These are phyloP conservation scores for Phytophthora meadii DNA, from an alignment of 352 stramenopile species.

Conservation along the genomic window DNA sequence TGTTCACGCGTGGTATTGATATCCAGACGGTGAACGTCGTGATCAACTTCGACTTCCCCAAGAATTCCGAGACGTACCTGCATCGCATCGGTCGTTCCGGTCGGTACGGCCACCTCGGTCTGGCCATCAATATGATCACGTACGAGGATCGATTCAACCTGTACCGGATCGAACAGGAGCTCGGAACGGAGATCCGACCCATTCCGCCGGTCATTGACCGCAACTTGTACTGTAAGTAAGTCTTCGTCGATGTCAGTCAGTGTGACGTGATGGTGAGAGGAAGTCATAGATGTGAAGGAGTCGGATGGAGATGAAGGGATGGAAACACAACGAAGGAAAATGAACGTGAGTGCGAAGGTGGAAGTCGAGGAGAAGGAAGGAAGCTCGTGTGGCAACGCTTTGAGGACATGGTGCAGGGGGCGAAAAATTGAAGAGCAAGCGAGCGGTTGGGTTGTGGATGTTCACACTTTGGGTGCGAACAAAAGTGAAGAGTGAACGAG, in stretches of 20 bases:
- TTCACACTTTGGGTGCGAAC: slow-evolving; percentile 1
- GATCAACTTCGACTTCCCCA: slow-evolving; percentile 99
- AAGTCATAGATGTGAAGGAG: slow-evolving; percentile 9
- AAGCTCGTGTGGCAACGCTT: not conserved
- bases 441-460: slow-evolving; percentile 19
- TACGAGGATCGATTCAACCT: slow-evolving; percentile 98
- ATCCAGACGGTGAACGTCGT: slow-evolving; percentile 99
- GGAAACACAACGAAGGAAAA: slow-evolving; percentile 16
- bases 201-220: slow-evolving; percentile 99
- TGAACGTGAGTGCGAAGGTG: slow-evolving; percentile 25
- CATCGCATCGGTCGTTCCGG: slow-evolving; percentile 99
- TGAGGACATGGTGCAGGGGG: too few relatives aligned
- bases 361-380: slow-evolving; percentile 20
- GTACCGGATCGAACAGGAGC: slow-evolving; percentile 98
- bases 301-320: not conserved
- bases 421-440: not conserved
- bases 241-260: not conserved
- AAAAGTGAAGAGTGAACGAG: not conserved
- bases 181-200: slow-evolving; percentile 99
- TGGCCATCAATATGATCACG: slow-evolving; percentile 99
- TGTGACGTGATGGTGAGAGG: slow-evolving; percentile 9
- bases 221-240: slow-evolving; percentile 97
- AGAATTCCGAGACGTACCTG: slow-evolving; percentile 99
- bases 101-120: slow-evolving; percentile 98
- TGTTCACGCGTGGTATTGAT: slow-evolving; percentile 99